phyloP scores from a whole-genome alignment of 2,329 filamentous ascomycete species.

The Hypoxylon rubiginosum region DNA sequence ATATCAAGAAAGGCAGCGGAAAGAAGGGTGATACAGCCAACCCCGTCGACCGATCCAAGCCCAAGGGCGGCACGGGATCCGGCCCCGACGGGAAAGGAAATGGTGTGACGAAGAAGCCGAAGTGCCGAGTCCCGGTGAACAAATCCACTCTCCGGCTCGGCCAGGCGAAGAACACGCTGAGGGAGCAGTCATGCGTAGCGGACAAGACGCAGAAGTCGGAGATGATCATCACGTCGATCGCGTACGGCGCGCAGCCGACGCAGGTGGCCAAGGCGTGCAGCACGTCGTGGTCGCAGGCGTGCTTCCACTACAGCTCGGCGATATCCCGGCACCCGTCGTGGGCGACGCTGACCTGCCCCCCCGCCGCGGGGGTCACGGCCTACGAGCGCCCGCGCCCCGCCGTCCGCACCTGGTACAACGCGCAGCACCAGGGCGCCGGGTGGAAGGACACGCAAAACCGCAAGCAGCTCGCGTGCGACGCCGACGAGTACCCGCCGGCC shows the following conservation, averaged over 20 bases:
- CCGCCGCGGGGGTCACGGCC: not conserved
- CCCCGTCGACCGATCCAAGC: slow-evolving; percentile 25
- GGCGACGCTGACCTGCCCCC: slow-evolving; percentile 21
- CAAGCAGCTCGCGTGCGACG: no score
- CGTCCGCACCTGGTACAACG: slow-evolving; percentile 2
- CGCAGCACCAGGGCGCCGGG: no score
- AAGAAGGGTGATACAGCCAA: slow-evolving; percentile 36
- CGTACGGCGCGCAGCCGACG: slow-evolving; percentile 24
- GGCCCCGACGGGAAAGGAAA: slow-evolving; percentile 3
- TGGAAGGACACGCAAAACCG: no score
- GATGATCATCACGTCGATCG: slow-evolving; percentile 37
- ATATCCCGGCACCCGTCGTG: slow-evolving; percentile 21
- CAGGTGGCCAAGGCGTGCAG: slow-evolving; percentile 29
- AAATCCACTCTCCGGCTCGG: slow-evolving; percentile 1
- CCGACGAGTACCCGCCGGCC: no score
- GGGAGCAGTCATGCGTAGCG: slow-evolving; percentile 30
- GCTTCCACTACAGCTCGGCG: slow-evolving; percentile 45
- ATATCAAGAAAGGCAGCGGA: slow-evolving; percentile 37
- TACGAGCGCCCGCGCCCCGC: not conserved
- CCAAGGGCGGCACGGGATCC: slow-evolving; percentile 11
- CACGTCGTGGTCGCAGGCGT: slow-evolving; percentile 40
- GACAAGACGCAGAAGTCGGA: slow-evolving; percentile 31
- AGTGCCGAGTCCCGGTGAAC: slow-evolving; percentile 28
- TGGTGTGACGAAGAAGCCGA: slow-evolving; percentile 18
- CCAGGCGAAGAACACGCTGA: slow-evolving; percentile 33